Base-by-base conservation (phyloP, 1,284 basidiomycete species). In the Hymenochaete sp. region DNA sequence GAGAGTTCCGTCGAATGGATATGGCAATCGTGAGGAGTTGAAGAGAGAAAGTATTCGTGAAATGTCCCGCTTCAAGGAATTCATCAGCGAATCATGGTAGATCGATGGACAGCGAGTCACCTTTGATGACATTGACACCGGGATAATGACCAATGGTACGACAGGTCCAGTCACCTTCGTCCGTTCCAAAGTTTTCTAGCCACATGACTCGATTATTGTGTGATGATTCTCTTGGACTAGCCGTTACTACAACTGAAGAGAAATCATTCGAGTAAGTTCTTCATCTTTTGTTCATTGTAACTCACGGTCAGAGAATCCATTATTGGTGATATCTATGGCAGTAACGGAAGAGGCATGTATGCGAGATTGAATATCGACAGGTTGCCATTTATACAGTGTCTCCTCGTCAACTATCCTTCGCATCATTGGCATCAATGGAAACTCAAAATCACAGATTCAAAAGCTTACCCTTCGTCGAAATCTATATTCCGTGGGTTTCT, bases 291-390 rank as follows among this genome's bases (percentile, higher is more conserved):
- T n/a, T n/a, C n/a, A 36, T 27, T 24, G 13, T 24, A 33, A 35
- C 49, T 22, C 44, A 51, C 49, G 36, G 32, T 51, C 49, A 16
- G 28, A 28, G 26, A 44, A 51, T 25, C 45, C 49, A 28, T 51
- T 51, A 4, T 38, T 26, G 7, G 49, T 39, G 16, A 51, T 28
- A 35, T 51, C 49, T 7, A 29, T 35, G 35, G 14, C 8, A n/a
- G n/a, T n/a, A n/a, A n/a, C n/a, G n/a, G n/a, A n/a, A n/a, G n/a
- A n/a, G n/a, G n/a, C n/a, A n/a, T n/a, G n/a, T n/a, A n/a, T n/a
- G n/a, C n/a, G n/a, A n/a, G n/a, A n/a, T n/a, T n/a, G n/a, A n/a
- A n/a, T n/a, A n/a, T n/a, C n/a, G n/a, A n/a, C n/a, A n/a, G n/a
- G n/a, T n/a, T n/a, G n/a, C n/a, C n/a, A n/a, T n/a, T n/a, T n/a